A percentile compares a stretch with the other conserved stretches of the same genome.
Evolutionary conservation across 805 yeast species (phyloP).

Genomic region (Cyberlindnera bimundalis): DNA sequence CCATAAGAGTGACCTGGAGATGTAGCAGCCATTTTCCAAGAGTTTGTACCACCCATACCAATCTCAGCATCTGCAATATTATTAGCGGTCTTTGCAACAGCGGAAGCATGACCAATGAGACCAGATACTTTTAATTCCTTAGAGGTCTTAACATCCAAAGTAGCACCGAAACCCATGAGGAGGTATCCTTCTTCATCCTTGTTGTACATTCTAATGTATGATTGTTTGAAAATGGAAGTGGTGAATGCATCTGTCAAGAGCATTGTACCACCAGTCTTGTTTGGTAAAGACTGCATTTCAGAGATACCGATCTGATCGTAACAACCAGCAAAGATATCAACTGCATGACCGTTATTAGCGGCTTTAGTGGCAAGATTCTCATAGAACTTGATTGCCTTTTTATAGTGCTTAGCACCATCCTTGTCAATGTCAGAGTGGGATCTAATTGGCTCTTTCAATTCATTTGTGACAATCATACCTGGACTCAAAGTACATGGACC

Average conservation of each 20-base stretch:
- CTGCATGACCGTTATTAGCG: slow-evolving; percentile 69
- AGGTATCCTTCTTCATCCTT: slow-evolving; percentile 87
- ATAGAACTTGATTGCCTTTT: slow-evolving; percentile 81
- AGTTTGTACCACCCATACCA: slow-evolving; percentile 90
- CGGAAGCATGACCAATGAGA: slow-evolving; percentile 87
- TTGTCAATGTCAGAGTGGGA: slow-evolving; percentile 96
- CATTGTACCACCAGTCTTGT: slow-evolving; percentile 59
- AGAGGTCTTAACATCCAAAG: slow-evolving; percentile 82
- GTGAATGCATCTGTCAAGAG: slow-evolving; percentile 63
- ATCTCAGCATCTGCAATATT: slow-evolving; percentile 90
- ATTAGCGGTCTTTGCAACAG: slow-evolving; percentile 55
- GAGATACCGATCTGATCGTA: slow-evolving; percentile 74
- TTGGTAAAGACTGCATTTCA: slow-evolving; percentile 59
- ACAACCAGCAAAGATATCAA: slow-evolving; percentile 92
- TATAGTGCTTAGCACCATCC: slow-evolving; percentile 82
- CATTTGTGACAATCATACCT: slow-evolving; percentile 88
- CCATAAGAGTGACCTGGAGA: slow-evolving; percentile 90
- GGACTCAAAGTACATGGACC: slow-evolving; percentile 96
- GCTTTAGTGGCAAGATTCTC: slow-evolving; percentile 70
- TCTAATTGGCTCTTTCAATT: slow-evolving; percentile 92
- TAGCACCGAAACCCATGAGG: slow-evolving; percentile 87
- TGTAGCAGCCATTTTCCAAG: slow-evolving; percentile 80
- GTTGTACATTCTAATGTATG: slow-evolving; percentile 69
- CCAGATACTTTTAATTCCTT: slow-evolving; percentile 88
- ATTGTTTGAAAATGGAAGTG: slow-evolving; percentile 66